These are phyloP conservation scores for Setomelanomma holmii DNA, from an alignment of 2,329 filamentous ascomycete species.

Conservation along the genomic window DNA sequence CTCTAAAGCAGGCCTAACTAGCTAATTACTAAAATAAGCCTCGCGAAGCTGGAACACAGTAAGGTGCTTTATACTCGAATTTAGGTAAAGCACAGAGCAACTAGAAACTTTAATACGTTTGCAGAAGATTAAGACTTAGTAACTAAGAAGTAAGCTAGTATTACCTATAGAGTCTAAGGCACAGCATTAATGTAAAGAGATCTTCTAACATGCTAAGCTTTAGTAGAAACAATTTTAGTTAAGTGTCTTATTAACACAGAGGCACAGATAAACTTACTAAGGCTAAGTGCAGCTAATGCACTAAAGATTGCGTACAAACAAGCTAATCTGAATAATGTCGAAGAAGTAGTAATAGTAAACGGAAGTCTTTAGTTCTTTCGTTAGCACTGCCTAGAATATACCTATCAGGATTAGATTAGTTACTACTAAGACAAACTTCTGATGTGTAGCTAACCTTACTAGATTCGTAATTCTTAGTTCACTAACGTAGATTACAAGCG, in stretches of 20 bases:
- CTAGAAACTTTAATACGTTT: no score
- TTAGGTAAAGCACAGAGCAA: no score
- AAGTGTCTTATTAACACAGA: background rate
- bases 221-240: background rate
- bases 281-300: background rate
- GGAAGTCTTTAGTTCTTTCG: background rate
- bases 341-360: background rate
- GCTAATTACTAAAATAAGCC: no score
- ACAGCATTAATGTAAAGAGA: background rate
- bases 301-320: background rate
- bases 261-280: background rate
- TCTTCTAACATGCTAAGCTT: background rate
- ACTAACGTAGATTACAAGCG: no score
- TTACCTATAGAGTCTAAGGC: background rate
- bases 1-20: no score
- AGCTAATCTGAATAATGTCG: background rate
- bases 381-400: background rate
- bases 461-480: background rate
- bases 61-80: no score
- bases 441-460: background rate
- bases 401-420: background rate
- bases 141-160: no score
- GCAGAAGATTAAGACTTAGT: no score
- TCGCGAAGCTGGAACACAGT: no score
- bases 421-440: background rate